A percentile compares a stretch with the other conserved stretches of the same genome.
Evolutionary conservation across 2,329 filamentous ascomycete genomes (phyloP).

Genomic region (Metarhizium rileyi): DNA sequence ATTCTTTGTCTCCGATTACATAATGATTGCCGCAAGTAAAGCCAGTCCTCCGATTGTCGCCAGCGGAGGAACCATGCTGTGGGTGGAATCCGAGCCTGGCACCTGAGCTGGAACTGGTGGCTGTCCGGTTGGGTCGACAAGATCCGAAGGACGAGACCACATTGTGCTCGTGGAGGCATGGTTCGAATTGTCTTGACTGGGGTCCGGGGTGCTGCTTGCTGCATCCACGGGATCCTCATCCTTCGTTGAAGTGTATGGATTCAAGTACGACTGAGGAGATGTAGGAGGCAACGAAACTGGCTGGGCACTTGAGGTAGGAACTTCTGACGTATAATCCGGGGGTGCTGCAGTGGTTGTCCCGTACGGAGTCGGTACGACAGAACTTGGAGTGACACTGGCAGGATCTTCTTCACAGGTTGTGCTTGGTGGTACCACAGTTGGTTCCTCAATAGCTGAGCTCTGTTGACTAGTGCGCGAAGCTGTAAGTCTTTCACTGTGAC

Average conservation of each 20-base stretch:
- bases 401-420: slow-evolving; percentile 2
- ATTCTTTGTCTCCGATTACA: slow-evolving; percentile 8
- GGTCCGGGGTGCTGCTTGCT: slow-evolving; percentile 8
- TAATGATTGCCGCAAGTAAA: slow-evolving; percentile 17
- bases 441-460: background rate
- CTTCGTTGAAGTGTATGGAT: slow-evolving; percentile 1
- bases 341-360: slow-evolving; percentile 1
- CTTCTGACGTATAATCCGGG: slow-evolving; percentile 1
- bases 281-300: background rate
- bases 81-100: slow-evolving; percentile 16
- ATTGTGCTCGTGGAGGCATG: slow-evolving; percentile 13
- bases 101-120: slow-evolving; percentile 18
- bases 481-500: background rate
- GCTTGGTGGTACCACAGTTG: background rate
- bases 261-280: slow-evolving; percentile 3
- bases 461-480: slow-evolving; percentile 3
- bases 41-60: slow-evolving; percentile 15
- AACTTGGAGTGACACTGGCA: background rate
- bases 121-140: slow-evolving; percentile 10
- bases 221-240: slow-evolving; percentile 3
- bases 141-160: slow-evolving; percentile 14
- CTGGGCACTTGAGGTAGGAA: background rate
- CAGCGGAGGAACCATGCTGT: slow-evolving; percentile 13
- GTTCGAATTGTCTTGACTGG: slow-evolving; percentile 6
- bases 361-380: background rate